These are phyloP conservation scores for Triticum monococcum DNA, from an alignment of 176 grass and related monocot genomes.

Conservation along the genomic window DNA sequence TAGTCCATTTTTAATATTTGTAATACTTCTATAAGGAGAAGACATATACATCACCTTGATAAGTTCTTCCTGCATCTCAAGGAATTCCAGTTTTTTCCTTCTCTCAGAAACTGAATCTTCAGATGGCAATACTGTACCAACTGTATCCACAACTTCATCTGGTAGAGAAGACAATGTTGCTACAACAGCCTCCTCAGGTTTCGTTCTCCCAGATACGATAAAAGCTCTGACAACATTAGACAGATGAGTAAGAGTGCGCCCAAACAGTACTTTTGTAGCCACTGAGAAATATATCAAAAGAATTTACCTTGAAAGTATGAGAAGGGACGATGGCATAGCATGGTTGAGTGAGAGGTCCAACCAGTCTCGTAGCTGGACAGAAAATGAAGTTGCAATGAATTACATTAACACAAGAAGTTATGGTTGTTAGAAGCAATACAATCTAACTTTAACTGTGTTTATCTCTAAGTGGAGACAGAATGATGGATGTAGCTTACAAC, in stretches of 20 bases:
- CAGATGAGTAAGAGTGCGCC: constrained; percentile 9
- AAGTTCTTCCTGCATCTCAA: constrained; percentile 99
- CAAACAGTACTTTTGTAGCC: constrained; percentile 16
- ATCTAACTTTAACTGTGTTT: constrained; percentile 6
- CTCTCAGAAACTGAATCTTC: constrained; percentile 99
- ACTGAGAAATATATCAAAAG: constrained; percentile 4
- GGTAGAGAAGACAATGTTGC: constrained; percentile 97
- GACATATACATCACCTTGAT: constrained; percentile 69
- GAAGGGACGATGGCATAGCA: constrained; percentile 92
- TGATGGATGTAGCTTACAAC: constrained; percentile 9
- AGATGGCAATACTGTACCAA: constrained; percentile 90
- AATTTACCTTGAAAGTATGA: constrained; percentile 94
- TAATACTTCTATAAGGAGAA: constrained; percentile 3
- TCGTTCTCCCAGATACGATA: constrained; percentile 93
- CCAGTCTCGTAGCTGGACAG: constrained; percentile 83
- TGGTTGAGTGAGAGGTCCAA: constrained; percentile 95
- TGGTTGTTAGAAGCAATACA: constrained; percentile 9
- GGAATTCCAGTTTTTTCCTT: constrained; percentile 90
- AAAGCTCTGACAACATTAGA: constrained; percentile 75
- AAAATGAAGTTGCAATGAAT: constrained; percentile 22
- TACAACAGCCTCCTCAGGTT: constrained; percentile 97
- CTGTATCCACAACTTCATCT: constrained; percentile 99
- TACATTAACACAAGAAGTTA: background rate
- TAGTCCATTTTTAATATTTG: constrained; percentile 16
- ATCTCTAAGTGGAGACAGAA: constrained; percentile 21